A percentile compares a stretch with the other conserved stretches of the same genome.
These are phyloP conservation scores for Cytospora leucostoma DNA, from an alignment of 2,329 filamentous ascomycete species.

Conservation along the genomic window DNA sequence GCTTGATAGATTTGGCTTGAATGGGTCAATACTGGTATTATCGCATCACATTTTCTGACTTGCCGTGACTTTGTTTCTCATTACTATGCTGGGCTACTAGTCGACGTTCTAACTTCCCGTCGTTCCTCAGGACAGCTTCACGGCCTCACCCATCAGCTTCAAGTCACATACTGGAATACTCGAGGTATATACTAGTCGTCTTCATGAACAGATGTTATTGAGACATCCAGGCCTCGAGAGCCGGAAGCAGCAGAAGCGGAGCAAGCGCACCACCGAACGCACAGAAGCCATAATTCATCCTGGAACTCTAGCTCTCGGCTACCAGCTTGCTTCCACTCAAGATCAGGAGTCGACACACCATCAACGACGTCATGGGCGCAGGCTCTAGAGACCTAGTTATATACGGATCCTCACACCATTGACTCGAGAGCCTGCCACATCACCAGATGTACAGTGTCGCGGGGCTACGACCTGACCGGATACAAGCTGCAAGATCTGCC, in stretches of 20 bases:
- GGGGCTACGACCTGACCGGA: not conserved
- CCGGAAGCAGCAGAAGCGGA: not conserved
- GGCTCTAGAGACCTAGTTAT: not conserved
- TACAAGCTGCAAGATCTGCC: no score
- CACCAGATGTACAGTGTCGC: not conserved
- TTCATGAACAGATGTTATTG: no score
- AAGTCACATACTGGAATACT: no score
- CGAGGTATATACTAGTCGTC: no score
- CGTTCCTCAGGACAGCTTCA: no score
- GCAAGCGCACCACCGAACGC: not conserved
- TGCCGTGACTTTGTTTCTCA: not conserved
- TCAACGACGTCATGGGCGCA: not conserved
- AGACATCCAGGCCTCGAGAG: not conserved
- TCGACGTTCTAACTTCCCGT: not conserved
- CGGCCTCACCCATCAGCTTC: no score
- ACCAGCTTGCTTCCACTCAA: not conserved
- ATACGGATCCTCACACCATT: not conserved
- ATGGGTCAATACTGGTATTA: not conserved
- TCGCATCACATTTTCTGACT: not conserved
- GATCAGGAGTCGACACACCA: not conserved
- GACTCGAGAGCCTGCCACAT: not conserved
- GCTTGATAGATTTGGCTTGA: not conserved
- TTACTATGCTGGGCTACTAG: not conserved
- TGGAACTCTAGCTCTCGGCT: not conserved
- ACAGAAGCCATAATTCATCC: not conserved